A percentile compares a stretch with the other conserved stretches of the same genome.
These are phyloP conservation scores for Exserohilum rostratum DNA, from an alignment of 2,329 filamentous ascomycete species.

Conservation along the genomic window DNA sequence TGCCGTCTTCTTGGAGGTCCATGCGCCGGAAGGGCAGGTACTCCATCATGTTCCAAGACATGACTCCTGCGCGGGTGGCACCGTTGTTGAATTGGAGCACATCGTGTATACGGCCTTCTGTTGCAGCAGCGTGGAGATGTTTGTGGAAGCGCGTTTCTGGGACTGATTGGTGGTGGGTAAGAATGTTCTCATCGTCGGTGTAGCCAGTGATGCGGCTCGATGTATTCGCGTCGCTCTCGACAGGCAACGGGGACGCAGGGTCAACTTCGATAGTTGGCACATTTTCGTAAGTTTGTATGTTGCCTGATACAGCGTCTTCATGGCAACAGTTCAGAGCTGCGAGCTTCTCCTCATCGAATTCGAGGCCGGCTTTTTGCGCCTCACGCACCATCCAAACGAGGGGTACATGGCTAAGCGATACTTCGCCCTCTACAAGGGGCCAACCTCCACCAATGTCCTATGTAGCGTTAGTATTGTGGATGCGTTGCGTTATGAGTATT, in stretches of 20 bases:
- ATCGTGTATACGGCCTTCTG: conserved; percentile 68
- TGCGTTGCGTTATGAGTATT: background rate
- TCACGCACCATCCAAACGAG: conserved; percentile 74
- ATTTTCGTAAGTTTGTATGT: conserved; percentile 8
- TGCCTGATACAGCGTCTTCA: conserved; percentile 36
- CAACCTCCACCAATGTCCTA: conserved; percentile 78
- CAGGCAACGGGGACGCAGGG: conserved; percentile 29
- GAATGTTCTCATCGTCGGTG: conserved; percentile 25
- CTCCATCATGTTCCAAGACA: conserved; percentile 79
- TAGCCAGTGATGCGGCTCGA: conserved; percentile 8
- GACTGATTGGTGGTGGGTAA: conserved; percentile 23
- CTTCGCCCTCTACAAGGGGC: conserved; percentile 62
- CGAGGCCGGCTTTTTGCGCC: conserved; percentile 68
- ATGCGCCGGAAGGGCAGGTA: conserved; percentile 81
- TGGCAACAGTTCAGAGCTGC: conserved; percentile 68
- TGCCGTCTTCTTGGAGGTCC: conserved; percentile 74
- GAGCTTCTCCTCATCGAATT: conserved; percentile 72
- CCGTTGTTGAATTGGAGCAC: conserved; percentile 70
- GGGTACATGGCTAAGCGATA: conserved; percentile 69
- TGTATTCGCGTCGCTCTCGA: background rate
- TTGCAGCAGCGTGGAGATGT: conserved; percentile 64
- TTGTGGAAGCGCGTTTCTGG: conserved; percentile 57
- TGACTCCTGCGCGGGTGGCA: conserved; percentile 60
- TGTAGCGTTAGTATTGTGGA: conserved; percentile 8
- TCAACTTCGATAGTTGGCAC: conserved; percentile 44